Base-by-base conservation (phyloP, 225 moss, liverwort and hornwort species). In the Neckera pumila region DNA sequence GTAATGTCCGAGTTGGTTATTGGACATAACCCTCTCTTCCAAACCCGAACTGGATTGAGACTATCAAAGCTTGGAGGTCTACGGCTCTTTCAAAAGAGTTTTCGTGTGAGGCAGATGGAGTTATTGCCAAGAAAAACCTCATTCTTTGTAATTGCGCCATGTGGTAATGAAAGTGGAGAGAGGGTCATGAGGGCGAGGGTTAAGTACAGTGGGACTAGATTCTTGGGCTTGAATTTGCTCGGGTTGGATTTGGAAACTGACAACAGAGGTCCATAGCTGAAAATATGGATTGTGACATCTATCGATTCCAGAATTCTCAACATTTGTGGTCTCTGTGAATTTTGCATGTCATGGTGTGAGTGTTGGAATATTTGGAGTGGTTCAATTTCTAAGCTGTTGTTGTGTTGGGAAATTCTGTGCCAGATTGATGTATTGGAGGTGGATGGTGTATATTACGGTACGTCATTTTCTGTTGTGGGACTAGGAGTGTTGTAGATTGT, bases 341-440 rank as follows among this genome's bases (percentile, higher is more conserved):
- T 82, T 42, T 59, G 45, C 43, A 30, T 51, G 71, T 31, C 54
- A 17, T 42, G 73, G 11, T 83, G 64, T 30, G 34, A 58, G 53
- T 40, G 80, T 25, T 63, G 57, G 60, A 88, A 30, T 90, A 14
- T 10, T 73, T 63, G 42, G 54, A 54, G 17, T 43, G 36, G 5
- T 63, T 73, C 40, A 87, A 79, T 67, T 56, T 60, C 76, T 84
- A 78, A 87, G 54, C 10, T 84, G 10, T 69, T 86, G 61, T 30
- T 66, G 56, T 76, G 7, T 51, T 79, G 69, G 43, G 23, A 67
- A 87, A 49, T 76, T 67, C 20, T 92, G 80, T 93, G 82, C 85
- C 95, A 98, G 98, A 98, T 98, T 84, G 98, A 98, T 84, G 91
- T 98, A 42, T 90, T 97, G 92, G 96, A 98, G 93, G 98, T 98